These are phyloP conservation scores for Thelonectria discophora DNA, from an alignment of 2,329 filamentous ascomycete genomes.

Conservation along the genomic window DNA sequence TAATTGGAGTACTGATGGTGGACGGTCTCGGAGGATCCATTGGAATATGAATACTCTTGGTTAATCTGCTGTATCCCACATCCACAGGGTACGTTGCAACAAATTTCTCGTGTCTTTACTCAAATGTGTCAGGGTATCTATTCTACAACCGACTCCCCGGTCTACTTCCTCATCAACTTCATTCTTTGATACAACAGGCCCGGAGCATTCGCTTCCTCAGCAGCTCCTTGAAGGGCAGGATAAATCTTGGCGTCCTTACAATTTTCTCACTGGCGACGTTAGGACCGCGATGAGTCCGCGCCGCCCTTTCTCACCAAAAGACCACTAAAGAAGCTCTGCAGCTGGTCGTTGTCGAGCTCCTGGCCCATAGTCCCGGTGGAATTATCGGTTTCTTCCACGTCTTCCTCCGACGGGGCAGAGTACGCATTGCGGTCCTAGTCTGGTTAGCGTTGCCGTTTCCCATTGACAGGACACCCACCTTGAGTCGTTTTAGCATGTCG, in stretches of 20 bases:
- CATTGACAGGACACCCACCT: conserved; percentile 61
- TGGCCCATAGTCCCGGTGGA: conserved; percentile 54
- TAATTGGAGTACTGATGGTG: no score
- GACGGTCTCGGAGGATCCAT: no score
- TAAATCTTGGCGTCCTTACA: neutral
- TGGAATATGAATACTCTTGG: neutral
- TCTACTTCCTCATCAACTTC: conserved; percentile 23
- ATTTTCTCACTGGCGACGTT: conserved; percentile 10
- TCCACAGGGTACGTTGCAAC: neutral
- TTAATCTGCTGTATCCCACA: neutral
- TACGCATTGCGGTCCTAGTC: conserved; percentile 66
- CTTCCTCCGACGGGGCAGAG: conserved; percentile 55
- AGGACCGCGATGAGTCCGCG: conserved; percentile 32
- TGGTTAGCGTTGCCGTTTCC: conserved; percentile 32
- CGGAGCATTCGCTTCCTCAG: neutral
- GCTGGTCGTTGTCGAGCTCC: conserved; percentile 61
- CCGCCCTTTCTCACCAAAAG: conserved; percentile 64
- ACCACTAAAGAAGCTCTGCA: conserved; percentile 68
- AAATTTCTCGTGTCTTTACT: conserved; percentile 16
- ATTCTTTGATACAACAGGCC: conserved; percentile 19
- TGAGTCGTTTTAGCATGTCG: conserved; percentile 87
- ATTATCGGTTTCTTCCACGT: conserved; percentile 49
- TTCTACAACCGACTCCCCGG: conserved; percentile 45
- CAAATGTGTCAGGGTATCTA: conserved; percentile 52
- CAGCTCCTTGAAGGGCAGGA: conserved; percentile 6